Conservation (phyloP, 2,329 filamentous ascomycete genomes). For the Hymenoscyphus salicellus region DNA sequence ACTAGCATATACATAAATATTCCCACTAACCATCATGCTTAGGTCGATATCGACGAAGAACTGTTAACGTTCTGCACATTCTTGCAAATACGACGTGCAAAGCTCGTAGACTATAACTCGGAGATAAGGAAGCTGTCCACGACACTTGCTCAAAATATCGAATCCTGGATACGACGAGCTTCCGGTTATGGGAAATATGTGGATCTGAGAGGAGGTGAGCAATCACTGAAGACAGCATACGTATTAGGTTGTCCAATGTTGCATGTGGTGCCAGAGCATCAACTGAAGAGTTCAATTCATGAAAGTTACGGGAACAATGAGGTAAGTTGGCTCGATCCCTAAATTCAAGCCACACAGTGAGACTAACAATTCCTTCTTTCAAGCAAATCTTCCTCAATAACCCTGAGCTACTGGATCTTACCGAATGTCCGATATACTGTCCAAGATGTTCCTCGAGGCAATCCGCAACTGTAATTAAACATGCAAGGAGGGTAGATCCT, state of each 20-base stretch:
- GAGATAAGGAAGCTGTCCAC: neutral
- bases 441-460: neutral
- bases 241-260: neutral
- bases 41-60: neutral
- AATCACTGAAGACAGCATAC: neutral
- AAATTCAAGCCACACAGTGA: neutral
- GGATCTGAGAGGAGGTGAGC: neutral
- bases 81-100: neutral
- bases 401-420: neutral
- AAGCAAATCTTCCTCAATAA: neutral
- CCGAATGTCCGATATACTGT: neutral
- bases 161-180: neutral
- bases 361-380: neutral
- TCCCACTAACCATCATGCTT: neutral
- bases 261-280: neutral
- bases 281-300: neutral
- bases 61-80: neutral
- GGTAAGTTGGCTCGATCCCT: neutral
- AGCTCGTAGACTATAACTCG: neutral
- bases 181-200: neutral
- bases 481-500: neutral
- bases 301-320: neutral
- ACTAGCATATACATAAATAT: neutral
- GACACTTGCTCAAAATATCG: neutral
- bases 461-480: neutral